Evolutionary conservation across 148 eudicot species (phyloP).

Genomic region (Chenopodium berlandieri): DNA sequence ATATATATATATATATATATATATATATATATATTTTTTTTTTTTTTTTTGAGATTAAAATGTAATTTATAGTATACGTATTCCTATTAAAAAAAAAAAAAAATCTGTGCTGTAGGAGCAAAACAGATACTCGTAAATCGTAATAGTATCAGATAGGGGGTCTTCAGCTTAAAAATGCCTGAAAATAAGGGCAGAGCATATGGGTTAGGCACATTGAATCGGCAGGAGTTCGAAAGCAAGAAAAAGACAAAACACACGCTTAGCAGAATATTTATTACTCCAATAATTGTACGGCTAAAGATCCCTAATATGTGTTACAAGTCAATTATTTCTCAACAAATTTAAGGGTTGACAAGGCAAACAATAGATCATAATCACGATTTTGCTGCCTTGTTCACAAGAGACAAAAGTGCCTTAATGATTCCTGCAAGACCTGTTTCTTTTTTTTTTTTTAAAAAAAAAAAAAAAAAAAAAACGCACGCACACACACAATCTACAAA

Average conservation of each 20-base stretch:
- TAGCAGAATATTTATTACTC: background rate
- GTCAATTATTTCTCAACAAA: constrained; percentile 6
- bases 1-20: too few species aligned
- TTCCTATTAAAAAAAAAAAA: background rate
- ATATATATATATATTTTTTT: too few species aligned
- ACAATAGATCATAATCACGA: constrained; percentile 12
- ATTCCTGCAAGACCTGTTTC: background rate
- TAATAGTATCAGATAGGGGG: background rate
- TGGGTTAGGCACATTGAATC: constrained; percentile 7
- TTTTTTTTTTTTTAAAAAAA: too few species aligned
- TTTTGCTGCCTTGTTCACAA: constrained; percentile 8
- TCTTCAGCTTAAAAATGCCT: constrained; percentile 10
- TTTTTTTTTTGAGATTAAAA: too few species aligned
- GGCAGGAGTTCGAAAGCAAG: constrained; percentile 14
- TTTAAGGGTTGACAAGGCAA: constrained; percentile 14
- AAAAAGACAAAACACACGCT: constrained; percentile 30
- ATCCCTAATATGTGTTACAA: background rate
- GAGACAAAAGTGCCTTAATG: background rate
- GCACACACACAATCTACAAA: background rate
- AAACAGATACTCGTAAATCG: background rate
- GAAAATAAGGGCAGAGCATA: constrained; percentile 24
- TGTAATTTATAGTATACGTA: too few species aligned
- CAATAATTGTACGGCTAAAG: constrained; percentile 19
- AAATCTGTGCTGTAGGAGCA: background rate
- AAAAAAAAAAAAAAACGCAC: too few species aligned